Conservation (phyloP, 208 protist genomes). For the Trypanosoma congolense region DNA sequence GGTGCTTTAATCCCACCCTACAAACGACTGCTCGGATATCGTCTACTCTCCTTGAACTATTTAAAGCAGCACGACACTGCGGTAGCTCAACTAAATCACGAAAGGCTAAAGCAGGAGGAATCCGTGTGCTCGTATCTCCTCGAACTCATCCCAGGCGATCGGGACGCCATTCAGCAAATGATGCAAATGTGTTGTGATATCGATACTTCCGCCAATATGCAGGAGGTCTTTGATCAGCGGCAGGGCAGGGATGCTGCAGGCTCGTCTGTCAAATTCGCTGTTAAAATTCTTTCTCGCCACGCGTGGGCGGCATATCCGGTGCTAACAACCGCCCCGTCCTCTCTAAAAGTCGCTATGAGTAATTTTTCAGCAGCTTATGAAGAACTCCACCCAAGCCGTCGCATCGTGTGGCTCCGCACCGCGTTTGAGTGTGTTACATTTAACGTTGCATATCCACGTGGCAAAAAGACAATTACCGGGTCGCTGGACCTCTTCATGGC, state of each 20-base stretch:
- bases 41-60: slow-evolving; percentile 26
- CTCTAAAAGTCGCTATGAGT: slow-evolving; percentile 5
- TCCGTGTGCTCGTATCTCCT: slow-evolving; percentile 30
- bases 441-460: slow-evolving; percentile 13
- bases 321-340: neutral
- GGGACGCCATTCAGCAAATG: slow-evolving; percentile 26
- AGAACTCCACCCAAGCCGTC: slow-evolving; percentile 2
- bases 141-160: slow-evolving; percentile 9
- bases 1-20: slow-evolving; percentile 32
- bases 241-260: neutral
- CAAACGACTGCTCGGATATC: slow-evolving; percentile 25
- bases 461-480: slow-evolving; percentile 3
- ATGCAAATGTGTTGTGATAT: slow-evolving; percentile 21
- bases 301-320: slow-evolving; percentile 14
- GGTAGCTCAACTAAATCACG: neutral
- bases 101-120: slow-evolving; percentile 25
- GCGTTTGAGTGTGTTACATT: slow-evolving; percentile 14
- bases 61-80: neutral
- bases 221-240: slow-evolving; percentile 3
- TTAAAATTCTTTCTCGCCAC: slow-evolving; percentile 10
- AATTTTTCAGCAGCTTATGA: slow-evolving; percentile 10
- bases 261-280: neutral
- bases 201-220: neutral
- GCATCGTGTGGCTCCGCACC: slow-evolving; percentile 17
- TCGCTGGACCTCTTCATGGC: slow-evolving; percentile 14